Evolutionary conservation across 371 early-diverging fungal species (phyloP), one percentile per base, ranked within the genome.

Genomic region (Dinochytrium kinnereticum): DNA sequence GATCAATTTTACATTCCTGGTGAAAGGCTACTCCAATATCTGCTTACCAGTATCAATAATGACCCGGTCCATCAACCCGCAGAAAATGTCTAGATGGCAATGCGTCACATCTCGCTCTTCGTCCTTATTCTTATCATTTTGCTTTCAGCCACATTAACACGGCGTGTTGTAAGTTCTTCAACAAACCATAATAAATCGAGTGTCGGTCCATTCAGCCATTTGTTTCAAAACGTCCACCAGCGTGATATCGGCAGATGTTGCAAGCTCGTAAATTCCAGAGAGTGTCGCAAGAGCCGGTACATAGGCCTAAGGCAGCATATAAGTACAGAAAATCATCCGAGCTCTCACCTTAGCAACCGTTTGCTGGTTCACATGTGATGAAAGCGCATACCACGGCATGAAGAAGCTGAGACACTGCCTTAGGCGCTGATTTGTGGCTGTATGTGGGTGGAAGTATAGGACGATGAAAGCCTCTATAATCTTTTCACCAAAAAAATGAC

Each of bases 401-500:
- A 75, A 75, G 44, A 59, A 75, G 13, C 68, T 44, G 1, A 75
- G 68, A 44, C 76, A 75, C 57, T 75, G 76, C 17, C 76, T 37
- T 10, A 75, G 71, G 0, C 76, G 36, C 39, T 67, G 68, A 28
- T 65, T 39, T 10, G 39, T 34, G 3, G 24, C 68, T 1, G 71
- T 70, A 13, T 64, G 50, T 10, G 76, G 76, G 51, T 75, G 76
- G 50, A 75, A 70, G 51, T 75, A 75, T 33, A 75, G 36, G 15
- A 75, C 68, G 2, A 75, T 31, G 33, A 75, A 61, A 21, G 76
- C 76, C 57, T 75, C 67, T 15, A 75, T 40, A 57, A 75, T 67
- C 71, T 75, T 33, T n/a, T n/a, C n/a, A n/a, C n/a, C n/a, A n/a
- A n/a, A n/a, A n/a, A n/a, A n/a, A n/a, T n/a, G n/a, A n/a, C n/a